A percentile compares a stretch with the other conserved stretches of the same genome.
Conservation (phyloP, 1,284 basidiomycete genomes). For the Termitomyces sp. region DNA sequence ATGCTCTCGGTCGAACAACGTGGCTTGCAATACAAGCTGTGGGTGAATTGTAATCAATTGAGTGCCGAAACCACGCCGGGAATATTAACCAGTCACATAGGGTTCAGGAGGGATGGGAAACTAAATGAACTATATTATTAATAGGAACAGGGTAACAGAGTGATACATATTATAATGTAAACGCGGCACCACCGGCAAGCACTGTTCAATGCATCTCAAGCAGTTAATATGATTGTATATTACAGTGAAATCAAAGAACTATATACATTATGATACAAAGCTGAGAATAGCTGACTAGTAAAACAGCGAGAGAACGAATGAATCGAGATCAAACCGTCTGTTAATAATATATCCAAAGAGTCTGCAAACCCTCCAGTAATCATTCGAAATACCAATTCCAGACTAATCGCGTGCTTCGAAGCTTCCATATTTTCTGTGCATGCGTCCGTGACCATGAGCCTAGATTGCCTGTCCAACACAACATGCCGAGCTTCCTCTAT, state of each 20-base stretch:
- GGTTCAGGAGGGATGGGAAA: too few species aligned
- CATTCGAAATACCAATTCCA: neutral
- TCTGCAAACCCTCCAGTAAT: neutral
- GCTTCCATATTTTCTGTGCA: neutral
- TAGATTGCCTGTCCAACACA: conserved; percentile 26
- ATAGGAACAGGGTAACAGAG: too few species aligned
- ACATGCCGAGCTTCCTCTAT: conserved; percentile 4
- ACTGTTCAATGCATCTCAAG: neutral
- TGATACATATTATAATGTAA: too few species aligned
- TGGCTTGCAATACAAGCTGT: too few species aligned
- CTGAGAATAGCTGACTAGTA: neutral
- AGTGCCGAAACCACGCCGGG: too few species aligned
- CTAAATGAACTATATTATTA: too few species aligned
- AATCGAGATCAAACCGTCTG: neutral
- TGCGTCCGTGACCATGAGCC: neutral
- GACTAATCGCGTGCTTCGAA: neutral
- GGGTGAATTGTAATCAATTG: too few species aligned
- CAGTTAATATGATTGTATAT: conserved; percentile 3
- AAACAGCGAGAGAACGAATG: neutral
- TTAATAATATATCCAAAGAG: neutral
- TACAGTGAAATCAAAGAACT: conserved; percentile 16
- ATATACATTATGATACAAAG: conserved; percentile 6
- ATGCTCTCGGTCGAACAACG: too few species aligned
- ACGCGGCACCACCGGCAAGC: neutral
- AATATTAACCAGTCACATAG: too few species aligned